A percentile compares a stretch with the other conserved stretches of the same genome.
These are phyloP conservation scores for Persicaria tinctoria DNA, from an alignment of 148 eudicot species.

Conservation along the genomic window DNA sequence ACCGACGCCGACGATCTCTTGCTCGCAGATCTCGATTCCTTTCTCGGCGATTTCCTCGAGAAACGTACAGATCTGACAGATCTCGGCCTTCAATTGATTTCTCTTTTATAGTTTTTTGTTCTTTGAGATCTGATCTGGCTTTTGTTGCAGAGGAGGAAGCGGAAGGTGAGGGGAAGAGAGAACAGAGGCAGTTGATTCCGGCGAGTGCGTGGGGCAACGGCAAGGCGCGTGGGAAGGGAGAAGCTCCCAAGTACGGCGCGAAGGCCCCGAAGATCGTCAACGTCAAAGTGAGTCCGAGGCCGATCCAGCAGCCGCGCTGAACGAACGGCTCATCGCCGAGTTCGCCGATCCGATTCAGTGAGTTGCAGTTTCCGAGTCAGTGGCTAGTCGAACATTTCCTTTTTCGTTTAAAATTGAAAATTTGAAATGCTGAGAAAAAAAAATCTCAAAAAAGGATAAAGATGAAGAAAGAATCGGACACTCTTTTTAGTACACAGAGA, in stretches of 20 bases:
- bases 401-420: not conserved
- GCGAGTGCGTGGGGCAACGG: slow-evolving; percentile 40
- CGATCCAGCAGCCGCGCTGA: slow-evolving; percentile 83
- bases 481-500: not conserved
- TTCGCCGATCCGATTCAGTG: slow-evolving; percentile 8
- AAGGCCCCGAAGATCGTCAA: slow-evolving; percentile 80
- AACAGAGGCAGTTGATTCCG: slow-evolving; percentile 37
- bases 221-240: not conserved
- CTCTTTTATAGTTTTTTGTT: slow-evolving; percentile 5
- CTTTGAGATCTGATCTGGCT: slow-evolving; percentile 3
- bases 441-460: slow-evolving; percentile 6
- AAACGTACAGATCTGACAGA: slow-evolving; percentile 22
- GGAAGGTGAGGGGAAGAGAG: slow-evolving; percentile 21
- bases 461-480: slow-evolving; percentile 2
- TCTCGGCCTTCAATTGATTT: not conserved
- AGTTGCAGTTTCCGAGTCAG: slow-evolving; percentile 13
- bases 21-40: slow-evolving; percentile 35
- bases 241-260: slow-evolving; percentile 19
- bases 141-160: slow-evolving; percentile 26
- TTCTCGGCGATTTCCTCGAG: slow-evolving; percentile 17
- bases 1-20: slow-evolving; percentile 21
- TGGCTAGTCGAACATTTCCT: slow-evolving; percentile 7
- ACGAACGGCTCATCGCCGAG: slow-evolving; percentile 3
- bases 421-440: not conserved
- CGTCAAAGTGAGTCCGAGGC: slow-evolving; percentile 57